Percentiles rank a stretch among this genome's conserved stretches.
Conservation (phyloP, 2,329 filamentous ascomycete genomes). For the Aureobasidium sp. region DNA sequence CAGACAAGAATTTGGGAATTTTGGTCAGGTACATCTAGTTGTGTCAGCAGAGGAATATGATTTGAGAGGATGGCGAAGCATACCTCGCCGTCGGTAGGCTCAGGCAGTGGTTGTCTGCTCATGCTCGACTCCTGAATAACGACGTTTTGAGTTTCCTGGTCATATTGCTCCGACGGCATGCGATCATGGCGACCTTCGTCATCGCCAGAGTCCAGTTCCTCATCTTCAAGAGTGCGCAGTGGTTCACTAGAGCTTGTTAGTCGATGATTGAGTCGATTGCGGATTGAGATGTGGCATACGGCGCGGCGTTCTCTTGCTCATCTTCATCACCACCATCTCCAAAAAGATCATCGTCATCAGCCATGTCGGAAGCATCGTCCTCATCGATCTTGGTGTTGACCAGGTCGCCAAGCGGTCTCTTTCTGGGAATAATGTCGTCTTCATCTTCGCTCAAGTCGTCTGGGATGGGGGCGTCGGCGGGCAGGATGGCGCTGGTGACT, state of each 20-base stretch:
- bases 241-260: conserved; percentile 10
- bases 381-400: conserved; percentile 18
- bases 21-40: conserved; percentile 60
- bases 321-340: conserved; percentile 37
- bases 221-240: conserved; percentile 51
- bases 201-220: conserved; percentile 56
- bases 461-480: conserved; percentile 21
- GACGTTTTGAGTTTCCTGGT: conserved; percentile 42
- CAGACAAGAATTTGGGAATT: conserved; percentile 64
- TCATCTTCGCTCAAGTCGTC: conserved; percentile 20
- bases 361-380: conserved; percentile 27
- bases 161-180: conserved; percentile 42
- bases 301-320: conserved; percentile 19
- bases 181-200: conserved; percentile 59
- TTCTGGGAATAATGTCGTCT: conserved; percentile 21
- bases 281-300: conserved; percentile 18
- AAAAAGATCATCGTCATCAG: conserved; percentile 40
- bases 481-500: conserved; percentile 28
- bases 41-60: neutral
- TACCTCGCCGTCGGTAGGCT: conserved; percentile 64
- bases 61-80: neutral
- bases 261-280: neutral
- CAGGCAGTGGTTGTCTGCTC: conserved; percentile 63
- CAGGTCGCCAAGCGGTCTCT: conserved; percentile 17
- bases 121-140: conserved; percentile 57